Percentiles rank a stretch among this genome's conserved stretches.
phyloP scores from a whole-genome alignment of 345 rosid genomes.

The Aethionema arabicum region DNA sequence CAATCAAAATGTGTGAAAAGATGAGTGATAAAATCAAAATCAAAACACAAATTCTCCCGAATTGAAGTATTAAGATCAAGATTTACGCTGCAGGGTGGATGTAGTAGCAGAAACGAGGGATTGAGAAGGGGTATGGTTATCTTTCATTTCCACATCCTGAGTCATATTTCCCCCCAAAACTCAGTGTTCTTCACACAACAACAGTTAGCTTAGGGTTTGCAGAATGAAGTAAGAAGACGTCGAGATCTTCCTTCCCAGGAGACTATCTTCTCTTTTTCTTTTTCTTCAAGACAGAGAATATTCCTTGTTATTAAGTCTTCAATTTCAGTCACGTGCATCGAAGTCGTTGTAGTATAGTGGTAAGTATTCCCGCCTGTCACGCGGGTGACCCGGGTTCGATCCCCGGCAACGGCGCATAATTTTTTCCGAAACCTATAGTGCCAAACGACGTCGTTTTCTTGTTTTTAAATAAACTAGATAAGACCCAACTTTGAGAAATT shows the following conservation, averaged over 20 bases:
- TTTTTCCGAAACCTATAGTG: neutral
- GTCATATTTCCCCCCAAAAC: constrained; percentile 46
- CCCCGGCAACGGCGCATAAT: constrained; percentile 41
- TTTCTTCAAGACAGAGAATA: constrained; percentile 40
- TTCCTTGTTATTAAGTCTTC: neutral
- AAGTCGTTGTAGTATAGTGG: constrained; percentile 75
- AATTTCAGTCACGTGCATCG: neutral
- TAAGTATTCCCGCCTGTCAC: constrained; percentile 95
- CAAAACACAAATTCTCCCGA: constrained; percentile 2
- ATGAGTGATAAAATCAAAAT: neutral
- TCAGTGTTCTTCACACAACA: constrained; percentile 12
- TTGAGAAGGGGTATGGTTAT: constrained; percentile 53
- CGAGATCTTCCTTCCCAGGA: neutral
- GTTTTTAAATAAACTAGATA: no score
- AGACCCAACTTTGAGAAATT: no score
- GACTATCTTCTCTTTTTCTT: constrained; percentile 32
- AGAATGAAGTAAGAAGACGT: neutral
- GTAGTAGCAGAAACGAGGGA: constrained; percentile 51
- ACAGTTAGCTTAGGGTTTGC: neutral
- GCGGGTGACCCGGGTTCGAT: constrained; percentile 98
- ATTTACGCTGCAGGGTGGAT: constrained; percentile 61
- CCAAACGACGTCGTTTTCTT: no score
- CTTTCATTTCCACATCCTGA: constrained; percentile 84
- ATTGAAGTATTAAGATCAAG: neutral
- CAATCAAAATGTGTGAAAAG: neutral